Evolutionary conservation across 2,329 filamentous ascomycete species (phyloP).

Genomic region (Apiospora saccharicola): DNA sequence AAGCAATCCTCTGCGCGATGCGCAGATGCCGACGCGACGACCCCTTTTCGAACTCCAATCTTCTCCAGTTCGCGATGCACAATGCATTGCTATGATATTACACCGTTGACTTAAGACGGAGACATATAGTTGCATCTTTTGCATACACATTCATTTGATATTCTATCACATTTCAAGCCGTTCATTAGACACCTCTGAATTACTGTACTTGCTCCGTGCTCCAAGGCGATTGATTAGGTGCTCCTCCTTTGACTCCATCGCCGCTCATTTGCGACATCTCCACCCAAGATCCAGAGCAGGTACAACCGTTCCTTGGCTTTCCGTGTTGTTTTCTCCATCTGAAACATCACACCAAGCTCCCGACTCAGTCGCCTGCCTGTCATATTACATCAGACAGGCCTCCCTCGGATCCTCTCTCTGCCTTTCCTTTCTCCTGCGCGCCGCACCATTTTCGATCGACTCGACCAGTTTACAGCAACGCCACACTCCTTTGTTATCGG

Average conservation of each 20-base stretch:
- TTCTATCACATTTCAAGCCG: neutral
- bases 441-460: neutral
- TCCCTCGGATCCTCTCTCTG: constrained; percentile 1
- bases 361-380: constrained; percentile 7
- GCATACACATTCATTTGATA: neutral
- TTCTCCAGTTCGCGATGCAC: neutral
- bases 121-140: neutral
- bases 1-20: neutral
- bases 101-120: neutral
- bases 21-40: neutral
- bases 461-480: constrained; percentile 1
- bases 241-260: neutral
- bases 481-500: constrained; percentile 20
- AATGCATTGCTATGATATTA: neutral
- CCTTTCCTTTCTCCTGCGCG: neutral
- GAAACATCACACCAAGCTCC: constrained; percentile 11
- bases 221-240: neutral
- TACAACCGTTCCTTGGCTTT: constrained; percentile 19
- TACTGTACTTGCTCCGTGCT: neutral
- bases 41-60: constrained; percentile 4
- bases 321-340: constrained; percentile 21
- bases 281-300: constrained; percentile 14
- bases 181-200: neutral
- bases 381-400: constrained; percentile 8
- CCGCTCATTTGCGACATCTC: constrained; percentile 14